Evolutionary conservation across 768 basidiomycete species (phyloP).

Genomic region (Naganishia vishniacii): DNA sequence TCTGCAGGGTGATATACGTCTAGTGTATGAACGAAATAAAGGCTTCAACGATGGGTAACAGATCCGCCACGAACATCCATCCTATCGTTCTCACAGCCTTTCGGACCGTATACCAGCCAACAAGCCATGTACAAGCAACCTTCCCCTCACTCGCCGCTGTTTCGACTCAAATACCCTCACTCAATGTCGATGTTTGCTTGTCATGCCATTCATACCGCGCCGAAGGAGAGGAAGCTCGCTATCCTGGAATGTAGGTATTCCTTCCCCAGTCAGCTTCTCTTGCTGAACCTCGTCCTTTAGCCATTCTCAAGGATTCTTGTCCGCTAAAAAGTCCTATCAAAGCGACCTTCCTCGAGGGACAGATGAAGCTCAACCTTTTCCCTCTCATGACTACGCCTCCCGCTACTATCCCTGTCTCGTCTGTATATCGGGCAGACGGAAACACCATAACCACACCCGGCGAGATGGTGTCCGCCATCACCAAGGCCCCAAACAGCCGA

Average conservation of each 20-base stretch:
- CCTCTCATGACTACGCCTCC: background rate
- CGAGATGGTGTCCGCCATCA: background rate
- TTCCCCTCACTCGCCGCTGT: too few relatives aligned
- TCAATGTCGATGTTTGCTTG: too few relatives aligned
- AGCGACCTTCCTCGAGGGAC: background rate
- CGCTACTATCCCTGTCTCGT: background rate
- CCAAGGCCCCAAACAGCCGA: background rate
- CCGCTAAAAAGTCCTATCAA: background rate
- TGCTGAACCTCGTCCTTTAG: background rate
- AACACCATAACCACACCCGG: background rate
- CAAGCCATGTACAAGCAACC: too few relatives aligned
- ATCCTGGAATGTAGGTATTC: background rate
- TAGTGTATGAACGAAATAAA: too few relatives aligned
- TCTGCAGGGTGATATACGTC: too few relatives aligned
- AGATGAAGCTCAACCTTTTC: background rate
- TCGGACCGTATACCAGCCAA: background rate
- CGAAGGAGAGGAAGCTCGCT: background rate
- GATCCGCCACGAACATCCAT: too few relatives aligned
- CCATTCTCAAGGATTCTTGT: constrained; percentile 6
- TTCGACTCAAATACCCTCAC: too few relatives aligned
- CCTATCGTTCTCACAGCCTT: too few relatives aligned
- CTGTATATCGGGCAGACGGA: background rate
- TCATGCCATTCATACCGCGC: background rate
- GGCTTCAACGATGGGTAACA: too few relatives aligned
- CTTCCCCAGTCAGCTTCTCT: too few relatives aligned